phyloP scores from a whole-genome alignment of 352 stramenopile species.

The Pythium utonaiense region DNA sequence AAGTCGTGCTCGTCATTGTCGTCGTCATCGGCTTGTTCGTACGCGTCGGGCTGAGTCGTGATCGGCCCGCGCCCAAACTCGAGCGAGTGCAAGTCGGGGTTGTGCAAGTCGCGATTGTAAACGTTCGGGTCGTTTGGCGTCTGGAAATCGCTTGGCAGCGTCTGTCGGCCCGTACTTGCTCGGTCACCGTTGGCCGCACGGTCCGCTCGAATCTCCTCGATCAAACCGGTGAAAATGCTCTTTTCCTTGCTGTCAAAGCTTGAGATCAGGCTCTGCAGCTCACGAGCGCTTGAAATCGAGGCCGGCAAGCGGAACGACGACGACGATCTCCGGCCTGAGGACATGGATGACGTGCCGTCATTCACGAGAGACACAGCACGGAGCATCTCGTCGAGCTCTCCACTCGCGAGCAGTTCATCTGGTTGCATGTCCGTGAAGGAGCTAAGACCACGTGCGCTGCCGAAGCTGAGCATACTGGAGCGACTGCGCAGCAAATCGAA shows the following conservation, averaged over 20 bases:
- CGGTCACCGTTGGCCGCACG: slow-evolving; percentile 10
- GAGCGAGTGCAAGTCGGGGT: slow-evolving; percentile 27
- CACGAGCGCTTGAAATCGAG: slow-evolving; percentile 54
- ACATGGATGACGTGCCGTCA: slow-evolving; percentile 19
- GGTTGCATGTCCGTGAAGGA: slow-evolving; percentile 76
- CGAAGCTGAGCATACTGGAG: slow-evolving; percentile 69
- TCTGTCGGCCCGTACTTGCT: slow-evolving; percentile 8
- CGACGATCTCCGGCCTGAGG: slow-evolving; percentile 20
- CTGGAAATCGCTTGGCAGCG: slow-evolving; percentile 16
- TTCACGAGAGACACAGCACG: slow-evolving; percentile 67
- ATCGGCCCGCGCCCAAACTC: slow-evolving; percentile 23
- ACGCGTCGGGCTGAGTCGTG: slow-evolving; percentile 1
- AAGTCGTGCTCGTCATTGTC: slow-evolving; percentile 34
- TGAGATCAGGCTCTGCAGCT: slow-evolving; percentile 50
- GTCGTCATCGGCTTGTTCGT: slow-evolving; percentile 38
- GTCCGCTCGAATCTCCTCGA: slow-evolving; percentile 34
- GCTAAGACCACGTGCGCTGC: slow-evolving; percentile 39
- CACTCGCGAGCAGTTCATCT: slow-evolving; percentile 70
- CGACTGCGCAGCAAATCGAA: slow-evolving; percentile 67
- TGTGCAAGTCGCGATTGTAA: slow-evolving; percentile 15
- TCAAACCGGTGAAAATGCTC: slow-evolving; percentile 65
- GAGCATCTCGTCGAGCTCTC: slow-evolving; percentile 80
- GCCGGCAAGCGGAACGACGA: slow-evolving; percentile 47
- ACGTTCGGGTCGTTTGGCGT: slow-evolving; percentile 24
- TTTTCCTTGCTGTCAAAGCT: slow-evolving; percentile 59